Percentiles rank a stretch among this genome's conserved stretches.
Conservation (phyloP, 1,139 yeast species). For the Debaryomyces psychrophilus region DNA sequence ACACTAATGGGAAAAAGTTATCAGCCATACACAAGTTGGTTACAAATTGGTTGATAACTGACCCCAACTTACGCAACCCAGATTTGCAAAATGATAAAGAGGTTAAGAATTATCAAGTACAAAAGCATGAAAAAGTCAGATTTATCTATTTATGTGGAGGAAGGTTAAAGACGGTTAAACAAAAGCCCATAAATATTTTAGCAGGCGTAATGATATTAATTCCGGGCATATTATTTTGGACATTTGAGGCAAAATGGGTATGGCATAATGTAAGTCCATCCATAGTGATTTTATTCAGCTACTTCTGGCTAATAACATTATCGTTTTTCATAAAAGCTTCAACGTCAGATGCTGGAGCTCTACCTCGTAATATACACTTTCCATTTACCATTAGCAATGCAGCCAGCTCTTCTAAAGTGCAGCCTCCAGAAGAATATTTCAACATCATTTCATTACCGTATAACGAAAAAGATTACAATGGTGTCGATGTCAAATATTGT, state of each 20-base stretch:
- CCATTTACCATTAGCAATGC: slow-evolving; percentile 25
- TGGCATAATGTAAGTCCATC: slow-evolving; percentile 65
- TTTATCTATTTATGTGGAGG: slow-evolving; percentile 67
- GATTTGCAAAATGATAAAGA: slow-evolving; percentile 11
- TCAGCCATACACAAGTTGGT: slow-evolving; percentile 20
- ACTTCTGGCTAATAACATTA: slow-evolving; percentile 55
- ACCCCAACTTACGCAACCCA: slow-evolving; percentile 32
- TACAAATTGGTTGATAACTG: slow-evolving; percentile 50
- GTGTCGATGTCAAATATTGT: slow-evolving; percentile 50
- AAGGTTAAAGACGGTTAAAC: slow-evolving; percentile 48
- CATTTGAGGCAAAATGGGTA: slow-evolving; percentile 54
- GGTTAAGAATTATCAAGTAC: slow-evolving; percentile 41
- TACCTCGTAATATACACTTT: slow-evolving; percentile 71
- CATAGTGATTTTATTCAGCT: slow-evolving; percentile 58
- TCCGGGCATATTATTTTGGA: slow-evolving; percentile 53
- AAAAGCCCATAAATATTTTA: slow-evolving; percentile 37
- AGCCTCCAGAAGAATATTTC: slow-evolving; percentile 65
- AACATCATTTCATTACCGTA: slow-evolving; percentile 60
- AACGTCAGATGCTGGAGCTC: slow-evolving; percentile 67
- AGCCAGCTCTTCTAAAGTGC: slow-evolving; percentile 21
- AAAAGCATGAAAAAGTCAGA: slow-evolving; percentile 31
- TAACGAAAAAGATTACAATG: slow-evolving; percentile 20
- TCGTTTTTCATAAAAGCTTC: slow-evolving; percentile 57
- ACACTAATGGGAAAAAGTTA: neutral
- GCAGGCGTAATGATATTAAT: slow-evolving; percentile 40